Conservation (phyloP, 2,329 filamentous ascomycete species). For the Nigrograna mackinnonii region DNA sequence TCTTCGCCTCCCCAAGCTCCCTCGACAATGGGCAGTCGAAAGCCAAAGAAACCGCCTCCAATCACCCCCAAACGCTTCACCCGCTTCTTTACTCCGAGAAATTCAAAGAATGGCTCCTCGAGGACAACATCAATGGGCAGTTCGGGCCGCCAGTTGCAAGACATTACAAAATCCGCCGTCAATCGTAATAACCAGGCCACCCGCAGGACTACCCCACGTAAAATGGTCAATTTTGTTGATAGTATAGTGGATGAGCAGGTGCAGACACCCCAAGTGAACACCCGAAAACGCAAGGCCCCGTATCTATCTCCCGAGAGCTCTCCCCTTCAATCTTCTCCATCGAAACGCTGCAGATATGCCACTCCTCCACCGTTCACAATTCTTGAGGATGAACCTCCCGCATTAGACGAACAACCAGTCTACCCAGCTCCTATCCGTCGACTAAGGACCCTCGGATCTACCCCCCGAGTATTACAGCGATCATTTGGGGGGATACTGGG, state of each 20-base stretch:
- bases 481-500: conserved; percentile 50
- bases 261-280: conserved; percentile 34
- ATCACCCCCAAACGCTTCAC: conserved; percentile 57
- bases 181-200: conserved; percentile 40
- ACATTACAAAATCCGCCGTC: conserved; percentile 52
- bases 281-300: conserved; percentile 40
- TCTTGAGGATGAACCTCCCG: conserved; percentile 29
- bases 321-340: conserved; percentile 46
- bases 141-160: conserved; percentile 51
- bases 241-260: conserved; percentile 23
- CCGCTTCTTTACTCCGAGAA: conserved; percentile 54
- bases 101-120: conserved; percentile 34
- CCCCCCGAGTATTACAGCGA: conserved; percentile 46
- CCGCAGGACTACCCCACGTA: conserved; percentile 35
- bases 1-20: conserved; percentile 41
- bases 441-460: conserved; percentile 35
- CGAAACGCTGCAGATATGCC: conserved; percentile 35
- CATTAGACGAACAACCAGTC: conserved; percentile 23
- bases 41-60: conserved; percentile 51
- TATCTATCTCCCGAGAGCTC: conserved; percentile 47
- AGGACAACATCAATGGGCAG: conserved; percentile 30
- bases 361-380: conserved; percentile 33
- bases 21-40: conserved; percentile 32
- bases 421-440: conserved; percentile 41
- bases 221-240: conserved; percentile 45